These are phyloP conservation scores for Symbiodinium natans DNA, from an alignment of 73 alveolate species.

Conservation along the genomic window DNA sequence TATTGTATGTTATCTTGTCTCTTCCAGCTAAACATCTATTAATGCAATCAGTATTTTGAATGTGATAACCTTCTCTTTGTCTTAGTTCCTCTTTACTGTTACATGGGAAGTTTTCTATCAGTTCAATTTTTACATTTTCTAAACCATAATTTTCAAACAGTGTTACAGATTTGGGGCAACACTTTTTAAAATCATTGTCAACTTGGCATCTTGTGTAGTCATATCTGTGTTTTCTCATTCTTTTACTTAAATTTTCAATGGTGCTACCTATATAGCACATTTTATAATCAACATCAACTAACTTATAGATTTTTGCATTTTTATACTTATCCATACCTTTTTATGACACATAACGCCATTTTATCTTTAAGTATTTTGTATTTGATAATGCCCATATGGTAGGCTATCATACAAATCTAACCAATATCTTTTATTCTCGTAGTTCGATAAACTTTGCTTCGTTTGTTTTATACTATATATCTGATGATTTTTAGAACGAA, in stretches of 20 bases:
- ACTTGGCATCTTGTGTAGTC: background rate
- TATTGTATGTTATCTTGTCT: background rate
- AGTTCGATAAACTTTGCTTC: too few species aligned
- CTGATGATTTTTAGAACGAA: too few species aligned
- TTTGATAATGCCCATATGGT: too few species aligned
- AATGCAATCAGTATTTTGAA: background rate
- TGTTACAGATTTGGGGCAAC: background rate
- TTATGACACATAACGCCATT: background rate
- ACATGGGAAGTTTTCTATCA: background rate
- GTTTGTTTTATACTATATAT: too few species aligned
- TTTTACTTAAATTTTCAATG: background rate
- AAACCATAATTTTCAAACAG: background rate
- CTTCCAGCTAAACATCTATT: too few species aligned
- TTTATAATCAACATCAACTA: too few species aligned
- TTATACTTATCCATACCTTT: background rate
- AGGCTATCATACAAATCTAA: too few species aligned
- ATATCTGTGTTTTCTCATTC: background rate
- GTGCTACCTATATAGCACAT: background rate
- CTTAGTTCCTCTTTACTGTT: background rate
- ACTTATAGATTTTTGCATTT: background rate
- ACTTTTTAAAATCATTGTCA: background rate
- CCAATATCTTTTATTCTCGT: too few species aligned
- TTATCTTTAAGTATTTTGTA: background rate
- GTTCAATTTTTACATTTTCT: background rate
- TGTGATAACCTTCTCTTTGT: background rate